These are phyloP conservation scores for Alloteropsis angusta DNA, from an alignment of 202 grass and related monocot species.

Conservation along the genomic window DNA sequence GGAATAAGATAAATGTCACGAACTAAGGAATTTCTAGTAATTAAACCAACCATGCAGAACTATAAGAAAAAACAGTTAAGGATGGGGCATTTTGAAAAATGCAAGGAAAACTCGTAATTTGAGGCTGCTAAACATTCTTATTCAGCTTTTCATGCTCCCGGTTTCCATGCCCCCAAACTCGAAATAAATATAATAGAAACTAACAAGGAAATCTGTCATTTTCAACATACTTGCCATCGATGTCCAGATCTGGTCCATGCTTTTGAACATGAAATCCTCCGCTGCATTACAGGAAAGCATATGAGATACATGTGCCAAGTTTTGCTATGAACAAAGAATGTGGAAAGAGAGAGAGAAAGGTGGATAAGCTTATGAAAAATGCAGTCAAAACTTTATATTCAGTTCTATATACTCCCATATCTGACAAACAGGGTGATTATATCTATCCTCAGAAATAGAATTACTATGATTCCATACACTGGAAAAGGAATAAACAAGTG, in stretches of 20 bases:
- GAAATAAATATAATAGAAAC: constrained; percentile 21
- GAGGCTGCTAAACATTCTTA: not conserved
- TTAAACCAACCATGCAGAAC: not conserved
- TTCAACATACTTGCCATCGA: constrained; percentile 76
- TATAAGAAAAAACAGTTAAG: constrained; percentile 6
- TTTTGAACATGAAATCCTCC: constrained; percentile 51
- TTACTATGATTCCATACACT: not conserved
- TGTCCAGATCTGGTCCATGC: constrained; percentile 49
- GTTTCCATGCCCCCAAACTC: not conserved
- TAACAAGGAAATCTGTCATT: constrained; percentile 14
- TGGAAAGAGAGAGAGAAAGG: not conserved
- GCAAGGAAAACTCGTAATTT: not conserved
- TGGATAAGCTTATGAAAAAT: not conserved
- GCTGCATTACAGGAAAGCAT: constrained; percentile 38
- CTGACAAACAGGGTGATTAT: not conserved
- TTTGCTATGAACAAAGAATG: constrained; percentile 13
- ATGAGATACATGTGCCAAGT: constrained; percentile 7
- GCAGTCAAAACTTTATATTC: not conserved
- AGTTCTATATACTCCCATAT: constrained; percentile 7
- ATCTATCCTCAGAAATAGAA: not conserved
- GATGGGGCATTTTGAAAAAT: not conserved
- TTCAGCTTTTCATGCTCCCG: constrained; percentile 10
- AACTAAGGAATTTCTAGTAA: not conserved
- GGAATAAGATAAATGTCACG: not conserved
- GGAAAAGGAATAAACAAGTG: constrained; percentile 15